These are phyloP conservation scores for Polytrichum commune DNA, from an alignment of 225 moss, liverwort and hornwort genomes.

Conservation along the genomic window DNA sequence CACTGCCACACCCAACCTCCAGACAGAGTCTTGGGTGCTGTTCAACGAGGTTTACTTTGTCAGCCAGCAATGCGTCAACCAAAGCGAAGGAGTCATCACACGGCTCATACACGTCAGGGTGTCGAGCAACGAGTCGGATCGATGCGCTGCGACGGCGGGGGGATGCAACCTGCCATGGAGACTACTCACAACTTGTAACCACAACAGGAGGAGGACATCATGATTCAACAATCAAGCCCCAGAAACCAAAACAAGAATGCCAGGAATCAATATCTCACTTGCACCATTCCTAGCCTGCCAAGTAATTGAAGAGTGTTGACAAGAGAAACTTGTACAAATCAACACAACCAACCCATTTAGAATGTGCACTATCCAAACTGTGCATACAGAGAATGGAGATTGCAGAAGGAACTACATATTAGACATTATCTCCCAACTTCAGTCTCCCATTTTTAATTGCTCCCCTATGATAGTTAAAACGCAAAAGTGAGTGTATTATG, in stretches of 20 bases:
- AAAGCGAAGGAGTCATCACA: constrained; percentile 97
- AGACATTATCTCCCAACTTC: neutral
- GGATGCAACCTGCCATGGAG: constrained; percentile 47
- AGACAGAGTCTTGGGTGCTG: constrained; percentile 79
- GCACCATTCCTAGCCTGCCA: too few species aligned
- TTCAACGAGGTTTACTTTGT: constrained; percentile 77
- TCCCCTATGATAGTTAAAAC: too few species aligned
- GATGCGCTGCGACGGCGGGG: constrained; percentile 48
- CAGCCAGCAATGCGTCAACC: constrained; percentile 91
- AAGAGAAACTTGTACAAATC: too few species aligned
- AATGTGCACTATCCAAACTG: neutral
- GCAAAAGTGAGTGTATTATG: too few species aligned
- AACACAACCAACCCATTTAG: too few species aligned
- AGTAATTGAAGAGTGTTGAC: too few species aligned
- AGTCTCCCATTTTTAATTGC: too few species aligned
- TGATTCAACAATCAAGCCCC: too few species aligned
- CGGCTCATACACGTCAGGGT: constrained; percentile 96
- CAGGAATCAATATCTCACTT: too few species aligned
- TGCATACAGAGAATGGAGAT: neutral
- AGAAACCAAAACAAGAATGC: too few species aligned
- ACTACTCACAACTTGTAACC: constrained; percentile 39
- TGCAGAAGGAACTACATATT: neutral
- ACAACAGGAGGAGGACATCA: neutral
- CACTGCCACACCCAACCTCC: constrained; percentile 99
- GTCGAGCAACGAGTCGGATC: constrained; percentile 71